Evolutionary conservation across 179 eudicot genomes (phyloP).

Genomic region (Silene vulgaris): DNA sequence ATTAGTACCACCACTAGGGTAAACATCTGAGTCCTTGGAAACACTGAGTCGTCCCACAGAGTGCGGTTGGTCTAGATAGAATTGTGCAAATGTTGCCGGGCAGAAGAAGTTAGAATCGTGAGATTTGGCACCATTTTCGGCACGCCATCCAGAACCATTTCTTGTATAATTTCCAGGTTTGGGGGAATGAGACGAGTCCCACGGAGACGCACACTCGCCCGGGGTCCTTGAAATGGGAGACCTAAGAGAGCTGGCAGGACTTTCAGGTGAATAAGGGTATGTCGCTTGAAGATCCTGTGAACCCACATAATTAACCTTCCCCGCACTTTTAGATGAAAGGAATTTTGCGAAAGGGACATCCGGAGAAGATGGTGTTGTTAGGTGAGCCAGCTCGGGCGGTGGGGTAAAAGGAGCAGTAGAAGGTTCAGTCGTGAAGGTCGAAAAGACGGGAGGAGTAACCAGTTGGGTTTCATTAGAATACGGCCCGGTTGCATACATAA

Average conservation of each 20-base stretch:
- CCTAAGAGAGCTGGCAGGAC: conserved; percentile 73
- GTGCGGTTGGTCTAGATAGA: conserved; percentile 76
- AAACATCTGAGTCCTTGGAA: conserved; percentile 72
- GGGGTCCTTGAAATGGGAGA: conserved; percentile 74
- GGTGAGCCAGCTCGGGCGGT: conserved; percentile 90
- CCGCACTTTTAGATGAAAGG: conserved; percentile 68
- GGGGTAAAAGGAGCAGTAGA: conserved; percentile 98
- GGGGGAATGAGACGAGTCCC: conserved; percentile 50
- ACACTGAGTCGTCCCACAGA: conserved; percentile 87
- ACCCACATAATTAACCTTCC: conserved; percentile 42
- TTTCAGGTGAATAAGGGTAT: conserved; percentile 73
- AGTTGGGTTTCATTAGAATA: conserved; percentile 91
- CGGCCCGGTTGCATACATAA: conserved; percentile 88
- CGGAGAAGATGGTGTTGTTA: conserved; percentile 96
- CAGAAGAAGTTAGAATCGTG: conserved; percentile 90
- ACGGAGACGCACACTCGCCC: conserved; percentile 42
- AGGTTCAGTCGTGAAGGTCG: conserved; percentile 91
- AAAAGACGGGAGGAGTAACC: conserved; percentile 94
- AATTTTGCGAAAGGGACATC: conserved; percentile 92
- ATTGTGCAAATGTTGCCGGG: conserved; percentile 96
- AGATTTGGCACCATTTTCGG: conserved; percentile 38
- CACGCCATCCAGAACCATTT: too few relatives aligned
- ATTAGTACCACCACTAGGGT: conserved; percentile 53
- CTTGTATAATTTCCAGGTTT: conserved; percentile 21
- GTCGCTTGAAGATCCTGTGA: conserved; percentile 63